Base-by-base conservation (phyloP, 139 green algal species). In the Dunaliella sp. region DNA sequence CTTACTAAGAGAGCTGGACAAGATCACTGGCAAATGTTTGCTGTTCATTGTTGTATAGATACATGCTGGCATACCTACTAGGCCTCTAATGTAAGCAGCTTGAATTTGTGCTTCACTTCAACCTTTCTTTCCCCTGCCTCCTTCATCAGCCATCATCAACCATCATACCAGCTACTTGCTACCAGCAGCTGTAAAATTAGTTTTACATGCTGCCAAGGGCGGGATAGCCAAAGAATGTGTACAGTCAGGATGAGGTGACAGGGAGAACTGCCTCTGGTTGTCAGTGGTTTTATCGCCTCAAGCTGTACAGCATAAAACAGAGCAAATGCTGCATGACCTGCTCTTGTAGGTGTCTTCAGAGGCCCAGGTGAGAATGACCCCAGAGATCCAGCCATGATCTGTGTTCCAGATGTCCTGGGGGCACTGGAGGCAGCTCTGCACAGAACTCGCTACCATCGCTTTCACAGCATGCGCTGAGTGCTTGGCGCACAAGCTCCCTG, bases 351-450 rank as follows among this genome's bases (percentile, higher is more conserved):
- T 1, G 95, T 96, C 77, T 98, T 95, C 57, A 57, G 87, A 34
- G 92, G 88, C 33, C 65, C 76, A 21, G 89, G 87, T 0, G 36
- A 74, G 25, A 96, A 97, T 84, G 90, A 86, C 75, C 33, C 59
- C 2, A 59, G 75, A 0, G 87, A 96, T 85, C 88, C 91, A 0
- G 95, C 95, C 24, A 80, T 90, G 16, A 82, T 97, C 28, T 90
- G 93, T 38, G 95, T 96, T 2, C 87, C 91, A 30, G 86, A 96
- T 81, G 95, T 97, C 58, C 73, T 87, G 57, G 87, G 88, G 1
- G 95, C 92, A 26, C 93, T 97, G 65, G 73, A 92, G 24, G 93
- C 94, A 38, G 94, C 86, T 12, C 81, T 96, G 80, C 92, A 97
- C 80, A 88, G 88, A 36, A 85, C 86, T 1, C 84, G 93, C 3